phyloP scores from a whole-genome alignment of 2,329 filamentous ascomycete genomes.

The Colletotrichum noveboracense region DNA sequence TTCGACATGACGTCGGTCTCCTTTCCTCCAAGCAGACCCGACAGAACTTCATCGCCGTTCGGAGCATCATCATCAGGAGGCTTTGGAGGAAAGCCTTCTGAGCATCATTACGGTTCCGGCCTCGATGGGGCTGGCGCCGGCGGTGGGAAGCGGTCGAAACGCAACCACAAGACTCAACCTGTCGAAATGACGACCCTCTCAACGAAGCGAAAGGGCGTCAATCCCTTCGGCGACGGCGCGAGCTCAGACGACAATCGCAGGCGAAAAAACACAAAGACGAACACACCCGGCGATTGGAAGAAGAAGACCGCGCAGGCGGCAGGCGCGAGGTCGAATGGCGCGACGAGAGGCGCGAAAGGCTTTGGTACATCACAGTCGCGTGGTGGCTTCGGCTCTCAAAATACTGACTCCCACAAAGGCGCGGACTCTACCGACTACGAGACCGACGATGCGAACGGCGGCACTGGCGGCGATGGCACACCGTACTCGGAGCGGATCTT shows the following conservation, averaged over 20 bases:
- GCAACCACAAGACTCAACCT: conserved; percentile 27
- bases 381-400: conserved; percentile 11
- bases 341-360: conserved; percentile 7
- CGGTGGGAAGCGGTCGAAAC: conserved; percentile 30
- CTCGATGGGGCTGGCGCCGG: conserved; percentile 33
- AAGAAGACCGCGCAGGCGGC: conserved; percentile 22
- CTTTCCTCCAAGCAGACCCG: conserved; percentile 14
- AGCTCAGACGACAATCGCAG: conserved; percentile 23
- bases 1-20: conserved; percentile 22
- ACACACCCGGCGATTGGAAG: conserved; percentile 20
- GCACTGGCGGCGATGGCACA: conserved; percentile 26
- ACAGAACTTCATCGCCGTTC: background rate
- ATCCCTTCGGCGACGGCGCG: conserved; percentile 29
- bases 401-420: background rate
- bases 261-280: conserved; percentile 25
- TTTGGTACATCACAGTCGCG: conserved; percentile 11
- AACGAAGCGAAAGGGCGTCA: conserved; percentile 24
- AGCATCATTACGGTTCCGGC: conserved; percentile 29
- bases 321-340: conserved; percentile 8
- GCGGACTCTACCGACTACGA: conserved; percentile 11
- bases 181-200: conserved; percentile 32
- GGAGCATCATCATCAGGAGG: conserved; percentile 4
- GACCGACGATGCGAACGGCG: conserved; percentile 21
- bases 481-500: conserved; percentile 56
- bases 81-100: background rate